Evolutionary conservation across 78 protist genomes (phyloP), one percentile per base, ranked within the genome.

Genomic region (Dictyostelium brefeldianum): DNA sequence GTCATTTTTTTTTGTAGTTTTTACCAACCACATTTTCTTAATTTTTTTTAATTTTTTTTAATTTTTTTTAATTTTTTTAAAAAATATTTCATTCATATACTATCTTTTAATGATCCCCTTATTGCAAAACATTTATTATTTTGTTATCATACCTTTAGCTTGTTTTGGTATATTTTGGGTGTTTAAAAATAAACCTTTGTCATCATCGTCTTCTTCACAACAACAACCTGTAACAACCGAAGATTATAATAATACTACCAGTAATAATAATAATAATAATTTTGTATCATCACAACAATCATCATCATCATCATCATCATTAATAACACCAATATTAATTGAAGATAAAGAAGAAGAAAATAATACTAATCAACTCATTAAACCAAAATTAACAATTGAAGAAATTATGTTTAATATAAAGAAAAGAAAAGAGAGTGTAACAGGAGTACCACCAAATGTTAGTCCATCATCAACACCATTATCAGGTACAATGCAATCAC

Each of bases 361-460:
- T 67, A 31, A 36, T 67, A 31, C 29, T 67, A 36, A 67, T 67
- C 22, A 25, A 25, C 22, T 11, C 11, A 67, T 15, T 67, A 67
- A 67, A 31, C 75, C 75, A 11, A 67, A 67, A 73, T 43, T 43
- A 73, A 46, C 51, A 20, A 46, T 73, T n/a, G 79, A 73, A 73
- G 56, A 73, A 73, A 73, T 73, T 8, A 73, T 73, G 79, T 73
- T 73, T 73, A 73, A 73, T 73, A 73, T 73, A 73, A 73, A 73
- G 29, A 73, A 73, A 15, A 73, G 56, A 73, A 73, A 73, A 47
- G 79, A 73, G 31, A 46, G 59, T 36, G 47, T 47, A 29, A n/a
- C 54, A 14, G 79, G 79, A 20, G 36, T 18, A 31, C 48, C 51
- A 41, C 70, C 70, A 62, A 27, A 15, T 10, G 41, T 3, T 46